Base-by-base conservation (phyloP, 441 rosid genomes). In the Croton laevigatus region DNA sequence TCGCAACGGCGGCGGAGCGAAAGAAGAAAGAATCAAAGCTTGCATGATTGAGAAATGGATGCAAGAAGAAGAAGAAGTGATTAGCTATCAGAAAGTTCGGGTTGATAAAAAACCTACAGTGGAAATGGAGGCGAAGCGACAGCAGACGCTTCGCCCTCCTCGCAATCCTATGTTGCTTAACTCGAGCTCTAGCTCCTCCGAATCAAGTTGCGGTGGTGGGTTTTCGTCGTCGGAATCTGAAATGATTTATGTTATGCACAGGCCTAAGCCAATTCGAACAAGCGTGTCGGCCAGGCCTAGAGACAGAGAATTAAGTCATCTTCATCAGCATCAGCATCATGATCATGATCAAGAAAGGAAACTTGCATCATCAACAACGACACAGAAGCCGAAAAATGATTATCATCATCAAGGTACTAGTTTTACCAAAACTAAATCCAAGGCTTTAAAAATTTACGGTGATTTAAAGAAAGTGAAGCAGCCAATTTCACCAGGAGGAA, bases 401-500 rank as follows among this genome's bases (percentile, higher is more conserved):
- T 27, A 27, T 27, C 44, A 40, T 40, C 9, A 40, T 40, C 44
- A 40, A 0, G 83, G 81, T 8, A 73, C 73, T 2, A 73, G 74
- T 2, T 76, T 86, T 64, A 80, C 77, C 46, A 88, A 80, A 69
- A 60, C 85, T 0, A 92, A 87, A 80, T 81, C 83, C 17, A 87
- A 87, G 77, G 90, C 91, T 0, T 19, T 75, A 58, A 89, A 88
- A 71, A 84, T 89, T 67, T 84, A 87, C 54, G 74, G 83, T 19
- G 84, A 89, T 69, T 77, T 82, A 19, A 93, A 86, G 86, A 90
- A 90, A 70, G 86, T 81, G 46, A 90, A 91, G 78, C 91, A 87
- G 59, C 98, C 99, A 32, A 87, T 94, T 77, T 94, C 99, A 4
- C 98, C 99, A 0, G 97, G 86, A 0, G 91, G 95, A 27, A 69